Evolutionary conservation across 495 filamentous ascomycete species (phyloP).

Genomic region (Penicillium parvum): DNA sequence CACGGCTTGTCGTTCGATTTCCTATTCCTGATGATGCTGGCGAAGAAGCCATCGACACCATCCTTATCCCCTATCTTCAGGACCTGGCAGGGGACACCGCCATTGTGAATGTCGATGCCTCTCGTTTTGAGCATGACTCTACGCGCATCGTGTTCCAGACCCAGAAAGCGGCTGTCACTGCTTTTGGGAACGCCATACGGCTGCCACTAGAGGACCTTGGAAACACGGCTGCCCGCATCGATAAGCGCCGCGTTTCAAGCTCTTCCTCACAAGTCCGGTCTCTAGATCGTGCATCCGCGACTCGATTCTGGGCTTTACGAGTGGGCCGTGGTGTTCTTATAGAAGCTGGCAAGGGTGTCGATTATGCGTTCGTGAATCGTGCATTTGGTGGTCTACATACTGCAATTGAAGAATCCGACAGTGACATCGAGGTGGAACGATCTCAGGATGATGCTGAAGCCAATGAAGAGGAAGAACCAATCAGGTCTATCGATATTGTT

Average conservation of each 20-base stretch:
- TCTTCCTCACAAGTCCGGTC: constrained; percentile 21
- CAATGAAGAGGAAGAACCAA: constrained; percentile 36
- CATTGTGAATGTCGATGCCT: constrained; percentile 55
- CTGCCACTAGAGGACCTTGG: constrained; percentile 48
- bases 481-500: constrained; percentile 30
- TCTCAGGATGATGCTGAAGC: constrained; percentile 43
- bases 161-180: constrained; percentile 53
- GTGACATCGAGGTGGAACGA: constrained; percentile 36
- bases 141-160: constrained; percentile 47
- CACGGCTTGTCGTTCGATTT: constrained; percentile 38
- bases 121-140: constrained; percentile 54
- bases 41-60: constrained; percentile 49
- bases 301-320: constrained; percentile 57
- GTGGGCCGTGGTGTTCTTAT: constrained; percentile 60
- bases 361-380: constrained; percentile 55
- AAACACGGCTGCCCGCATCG: constrained; percentile 29
- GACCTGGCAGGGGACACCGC: constrained; percentile 42
- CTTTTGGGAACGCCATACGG: constrained; percentile 51
- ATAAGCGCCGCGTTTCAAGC: constrained; percentile 18
- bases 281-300: constrained; percentile 38
- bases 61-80: constrained; percentile 58
- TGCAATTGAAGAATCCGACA: constrained; percentile 28
- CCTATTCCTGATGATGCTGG: constrained; percentile 48
- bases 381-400: constrained; percentile 59
- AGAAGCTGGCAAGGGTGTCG: constrained; percentile 54